Percentiles rank a stretch among this genome's conserved stretches.
Evolutionary conservation across 805 yeast genomes (phyloP).

Genomic region (Saccharomyces mikatae): DNA sequence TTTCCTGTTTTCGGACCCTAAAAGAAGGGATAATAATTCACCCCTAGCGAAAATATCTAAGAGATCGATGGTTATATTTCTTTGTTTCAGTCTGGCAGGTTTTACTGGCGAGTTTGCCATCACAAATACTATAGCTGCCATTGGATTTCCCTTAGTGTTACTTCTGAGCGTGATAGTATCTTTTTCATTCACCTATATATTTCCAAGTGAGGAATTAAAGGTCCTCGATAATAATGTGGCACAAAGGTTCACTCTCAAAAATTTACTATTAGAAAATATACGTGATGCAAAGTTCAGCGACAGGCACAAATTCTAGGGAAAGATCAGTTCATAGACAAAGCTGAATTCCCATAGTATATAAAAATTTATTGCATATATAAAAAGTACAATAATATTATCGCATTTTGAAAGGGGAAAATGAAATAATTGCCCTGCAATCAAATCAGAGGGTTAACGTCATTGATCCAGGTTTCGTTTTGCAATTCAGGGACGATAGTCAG

Average conservation of each 20-base stretch:
- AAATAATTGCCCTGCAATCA: neutral
- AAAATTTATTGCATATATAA: neutral
- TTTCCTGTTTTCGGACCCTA: constrained; percentile 53
- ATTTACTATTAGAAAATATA: constrained; percentile 27
- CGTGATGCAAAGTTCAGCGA: constrained; percentile 1
- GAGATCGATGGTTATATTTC: constrained; percentile 42
- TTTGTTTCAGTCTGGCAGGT: constrained; percentile 53
- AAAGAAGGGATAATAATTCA: constrained; percentile 28
- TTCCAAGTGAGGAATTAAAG: constrained; percentile 52
- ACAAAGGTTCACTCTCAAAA: constrained; percentile 45
- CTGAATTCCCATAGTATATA: neutral
- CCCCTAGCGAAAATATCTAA: constrained; percentile 29
- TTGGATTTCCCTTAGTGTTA: constrained; percentile 86
- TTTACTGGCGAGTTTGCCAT: constrained; percentile 78
- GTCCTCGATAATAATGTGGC: constrained; percentile 62
- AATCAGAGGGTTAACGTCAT: constrained; percentile 1
- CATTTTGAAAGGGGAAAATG: neutral
- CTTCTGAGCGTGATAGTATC: constrained; percentile 57
- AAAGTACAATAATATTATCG: neutral
- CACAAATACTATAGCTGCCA: constrained; percentile 81
- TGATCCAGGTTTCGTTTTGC: constrained; percentile 28
- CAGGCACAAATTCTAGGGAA: neutral
- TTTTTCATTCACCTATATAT: constrained; percentile 52
- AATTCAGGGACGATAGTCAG: constrained; percentile 77
- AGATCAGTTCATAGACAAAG: neutral